Evolutionary conservation across 1,284 basidiomycete species (phyloP).

Genomic region (Microbotryomycetes sp.): DNA sequence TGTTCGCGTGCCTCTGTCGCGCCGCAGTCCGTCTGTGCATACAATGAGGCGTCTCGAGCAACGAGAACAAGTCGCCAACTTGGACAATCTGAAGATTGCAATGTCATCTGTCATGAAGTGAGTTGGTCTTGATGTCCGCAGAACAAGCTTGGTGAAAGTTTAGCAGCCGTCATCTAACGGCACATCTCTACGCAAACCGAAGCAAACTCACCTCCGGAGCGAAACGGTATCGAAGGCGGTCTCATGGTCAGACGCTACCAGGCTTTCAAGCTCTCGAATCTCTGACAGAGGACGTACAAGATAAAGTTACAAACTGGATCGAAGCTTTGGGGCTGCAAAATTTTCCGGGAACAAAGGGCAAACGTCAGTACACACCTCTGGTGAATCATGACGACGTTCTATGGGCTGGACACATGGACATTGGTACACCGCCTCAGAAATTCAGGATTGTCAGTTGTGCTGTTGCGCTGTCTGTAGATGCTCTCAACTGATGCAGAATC

Average conservation of each 20-base stretch:
- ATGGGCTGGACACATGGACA: background rate
- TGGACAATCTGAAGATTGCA: background rate
- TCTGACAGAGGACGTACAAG: background rate
- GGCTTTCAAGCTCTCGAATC: background rate
- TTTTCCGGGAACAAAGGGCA: background rate
- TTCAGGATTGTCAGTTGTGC: background rate
- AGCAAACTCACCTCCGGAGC: background rate
- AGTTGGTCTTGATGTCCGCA: background rate
- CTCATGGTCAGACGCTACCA: background rate
- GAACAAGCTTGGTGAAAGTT: too few species aligned
- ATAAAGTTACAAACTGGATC: background rate
- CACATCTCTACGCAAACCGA: too few species aligned
- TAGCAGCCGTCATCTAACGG: too few species aligned
- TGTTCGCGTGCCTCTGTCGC: background rate
- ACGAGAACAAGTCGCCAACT: background rate
- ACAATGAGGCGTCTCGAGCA: background rate
- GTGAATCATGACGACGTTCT: background rate
- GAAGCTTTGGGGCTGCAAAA: background rate
- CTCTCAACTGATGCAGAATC: too few species aligned
- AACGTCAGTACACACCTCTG: background rate
- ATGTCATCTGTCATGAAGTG: background rate
- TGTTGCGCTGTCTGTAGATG: background rate
- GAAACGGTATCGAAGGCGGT: background rate
- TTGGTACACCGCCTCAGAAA: background rate
- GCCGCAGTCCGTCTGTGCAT: background rate